phyloP scores from a whole-genome alignment of 306 rosid genomes.

The Medicago arabica region DNA sequence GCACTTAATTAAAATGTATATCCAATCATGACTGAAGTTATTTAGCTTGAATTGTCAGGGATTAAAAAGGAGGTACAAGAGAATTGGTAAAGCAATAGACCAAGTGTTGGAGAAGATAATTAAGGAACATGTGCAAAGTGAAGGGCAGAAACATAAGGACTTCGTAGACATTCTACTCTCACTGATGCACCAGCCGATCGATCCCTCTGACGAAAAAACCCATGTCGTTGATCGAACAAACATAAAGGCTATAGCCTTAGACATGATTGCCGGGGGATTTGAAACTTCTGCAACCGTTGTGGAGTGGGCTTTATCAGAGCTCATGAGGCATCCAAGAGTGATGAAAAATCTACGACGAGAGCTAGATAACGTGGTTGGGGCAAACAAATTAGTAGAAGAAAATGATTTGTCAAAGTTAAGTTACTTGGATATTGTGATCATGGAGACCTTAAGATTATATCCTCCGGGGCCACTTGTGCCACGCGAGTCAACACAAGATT shows the following conservation, averaged over 20 bases:
- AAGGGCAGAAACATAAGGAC: background rate
- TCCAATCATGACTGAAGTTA: background rate
- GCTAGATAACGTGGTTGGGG: constrained; percentile 46
- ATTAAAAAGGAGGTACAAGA: constrained; percentile 22
- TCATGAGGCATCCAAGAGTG: constrained; percentile 50
- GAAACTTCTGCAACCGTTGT: constrained; percentile 36
- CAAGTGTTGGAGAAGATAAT: constrained; percentile 45
- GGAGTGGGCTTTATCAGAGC: constrained; percentile 53
- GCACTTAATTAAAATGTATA: too few species aligned
- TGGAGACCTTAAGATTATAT: constrained; percentile 50
- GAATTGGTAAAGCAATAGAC: constrained; percentile 24
- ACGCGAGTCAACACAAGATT: constrained; percentile 45
- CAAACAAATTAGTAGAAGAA: constrained; percentile 47
- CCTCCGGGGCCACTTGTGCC: constrained; percentile 43
- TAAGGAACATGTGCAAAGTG: constrained; percentile 37
- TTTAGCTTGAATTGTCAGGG: background rate
- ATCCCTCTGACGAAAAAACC: constrained; percentile 36
- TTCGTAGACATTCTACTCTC: constrained; percentile 42
- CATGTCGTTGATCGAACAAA: constrained; percentile 35
- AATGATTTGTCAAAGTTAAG: constrained; percentile 41
- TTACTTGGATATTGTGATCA: constrained; percentile 54
- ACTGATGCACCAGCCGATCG: constrained; percentile 36
- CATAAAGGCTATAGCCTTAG: constrained; percentile 51
- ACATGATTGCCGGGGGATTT: constrained; percentile 48
- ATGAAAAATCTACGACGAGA: constrained; percentile 53